Conservation (phyloP, 257 asterid species). For the Nicotiana obtusifolia region DNA sequence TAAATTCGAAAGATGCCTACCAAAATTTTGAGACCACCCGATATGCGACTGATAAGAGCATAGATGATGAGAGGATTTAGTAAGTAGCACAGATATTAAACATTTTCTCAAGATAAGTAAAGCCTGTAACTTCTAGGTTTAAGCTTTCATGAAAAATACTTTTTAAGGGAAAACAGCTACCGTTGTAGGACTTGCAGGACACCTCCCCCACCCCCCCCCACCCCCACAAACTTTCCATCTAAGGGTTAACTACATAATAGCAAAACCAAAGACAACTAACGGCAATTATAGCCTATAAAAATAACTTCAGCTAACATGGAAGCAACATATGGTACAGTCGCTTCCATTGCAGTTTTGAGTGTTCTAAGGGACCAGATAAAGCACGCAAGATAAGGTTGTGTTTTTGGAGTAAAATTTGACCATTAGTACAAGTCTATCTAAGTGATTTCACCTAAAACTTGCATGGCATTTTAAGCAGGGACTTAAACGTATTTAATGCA, state of each 20-base stretch:
- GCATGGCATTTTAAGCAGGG: no score
- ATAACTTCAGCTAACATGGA: neutral
- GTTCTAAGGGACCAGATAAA: neutral
- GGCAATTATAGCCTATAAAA: neutral
- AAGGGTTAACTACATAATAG: neutral
- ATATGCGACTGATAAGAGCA: neutral
- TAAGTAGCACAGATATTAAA: no score
- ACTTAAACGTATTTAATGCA: no score
- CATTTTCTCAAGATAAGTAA: neutral
- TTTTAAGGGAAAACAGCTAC: neutral
- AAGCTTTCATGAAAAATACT: neutral
- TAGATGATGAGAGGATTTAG: neutral
- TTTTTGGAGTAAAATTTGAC: neutral
- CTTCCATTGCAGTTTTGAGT: neutral
- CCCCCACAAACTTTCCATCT: no score
- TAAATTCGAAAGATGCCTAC: neutral
- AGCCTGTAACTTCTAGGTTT: neutral
- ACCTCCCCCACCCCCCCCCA: neutral
- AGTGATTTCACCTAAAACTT: neutral
- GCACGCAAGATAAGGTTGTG: neutral
- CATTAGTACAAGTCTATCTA: neutral
- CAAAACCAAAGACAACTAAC: neutral
- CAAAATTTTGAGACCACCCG: neutral
- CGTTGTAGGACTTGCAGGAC: neutral
- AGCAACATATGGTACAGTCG: neutral